Evolutionary conservation across 352 stramenopile genomes (phyloP).

Genomic region (Pythium sp.): DNA sequence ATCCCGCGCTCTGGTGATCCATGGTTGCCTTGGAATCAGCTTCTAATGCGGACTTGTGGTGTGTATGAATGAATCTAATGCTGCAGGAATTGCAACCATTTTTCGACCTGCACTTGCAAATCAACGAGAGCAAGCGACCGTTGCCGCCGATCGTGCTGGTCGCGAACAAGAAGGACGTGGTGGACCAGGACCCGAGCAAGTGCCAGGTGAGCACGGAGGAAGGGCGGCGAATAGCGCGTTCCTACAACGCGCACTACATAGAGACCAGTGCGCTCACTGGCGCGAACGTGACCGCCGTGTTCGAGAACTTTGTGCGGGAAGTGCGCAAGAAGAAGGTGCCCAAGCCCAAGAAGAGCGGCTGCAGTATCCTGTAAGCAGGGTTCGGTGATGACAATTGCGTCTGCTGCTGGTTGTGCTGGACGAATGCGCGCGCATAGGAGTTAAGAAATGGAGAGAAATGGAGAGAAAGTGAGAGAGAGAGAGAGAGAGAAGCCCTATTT

Average conservation of each 20-base stretch:
- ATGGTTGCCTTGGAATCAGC: not conserved
- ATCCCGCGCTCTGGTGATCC: not conserved
- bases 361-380: conserved; percentile 49
- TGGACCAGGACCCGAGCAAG: conserved; percentile 76
- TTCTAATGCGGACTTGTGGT: not conserved
- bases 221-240: conserved; percentile 77
- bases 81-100: conserved; percentile 82
- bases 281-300: conserved; percentile 83
- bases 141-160: conserved; percentile 85
- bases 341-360: conserved; percentile 73
- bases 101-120: conserved; percentile 86
- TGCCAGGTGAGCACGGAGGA: conserved; percentile 86
- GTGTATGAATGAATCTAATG: not conserved
- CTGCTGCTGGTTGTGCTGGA: not conserved
- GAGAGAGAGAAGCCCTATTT: not conserved
- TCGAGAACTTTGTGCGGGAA: conserved; percentile 86
- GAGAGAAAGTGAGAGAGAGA: not conserved
- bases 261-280: conserved; percentile 85
- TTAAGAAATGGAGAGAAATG: not conserved
- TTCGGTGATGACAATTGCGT: not conserved
- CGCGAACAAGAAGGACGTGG: conserved; percentile 88
- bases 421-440: not conserved
- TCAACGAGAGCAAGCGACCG: conserved; percentile 80
- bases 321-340: conserved; percentile 78
- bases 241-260: conserved; percentile 87